Conservation (phyloP, 257 asterid genomes). For the Solanum medicagineum region DNA sequence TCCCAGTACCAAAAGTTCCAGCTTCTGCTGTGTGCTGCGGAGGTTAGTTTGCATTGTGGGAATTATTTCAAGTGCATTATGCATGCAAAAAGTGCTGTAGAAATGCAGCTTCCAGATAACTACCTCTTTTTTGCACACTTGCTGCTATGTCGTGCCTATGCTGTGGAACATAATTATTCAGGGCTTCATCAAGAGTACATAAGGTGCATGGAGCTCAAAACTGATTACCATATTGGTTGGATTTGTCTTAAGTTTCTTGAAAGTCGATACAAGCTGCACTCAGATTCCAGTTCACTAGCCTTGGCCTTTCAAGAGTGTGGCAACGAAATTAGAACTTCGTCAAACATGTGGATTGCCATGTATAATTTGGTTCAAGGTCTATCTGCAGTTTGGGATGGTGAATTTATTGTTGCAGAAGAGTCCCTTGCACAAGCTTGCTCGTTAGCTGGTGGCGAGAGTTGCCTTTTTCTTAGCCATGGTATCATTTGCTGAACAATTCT, state of each 20-base stretch:
- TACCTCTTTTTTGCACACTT: slow-evolving; percentile 74
- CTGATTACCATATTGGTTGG: slow-evolving; percentile 77
- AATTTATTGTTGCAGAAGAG: slow-evolving; percentile 65
- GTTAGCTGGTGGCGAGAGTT: slow-evolving; percentile 42
- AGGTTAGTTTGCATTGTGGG: slow-evolving; percentile 67
- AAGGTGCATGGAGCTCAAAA: slow-evolving; percentile 66
- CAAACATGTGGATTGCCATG: slow-evolving; percentile 64
- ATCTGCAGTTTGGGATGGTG: slow-evolving; percentile 46
- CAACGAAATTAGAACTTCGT: slow-evolving; percentile 41
- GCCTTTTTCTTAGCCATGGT: slow-evolving; percentile 81
- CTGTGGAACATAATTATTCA: slow-evolving; percentile 37
- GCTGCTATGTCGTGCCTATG: slow-evolving; percentile 75
- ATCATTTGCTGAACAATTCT: slow-evolving; percentile 9
- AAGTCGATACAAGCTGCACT: slow-evolving; percentile 45
- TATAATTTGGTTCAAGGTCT: slow-evolving; percentile 73
- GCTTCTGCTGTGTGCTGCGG: slow-evolving; percentile 82
- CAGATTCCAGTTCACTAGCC: slow-evolving; percentile 31
- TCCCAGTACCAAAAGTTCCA: slow-evolving; percentile 50
- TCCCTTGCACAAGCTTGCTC: slow-evolving; percentile 63
- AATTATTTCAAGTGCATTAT: slow-evolving; percentile 44
- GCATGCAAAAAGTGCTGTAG: slow-evolving; percentile 45
- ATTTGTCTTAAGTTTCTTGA: slow-evolving; percentile 64
- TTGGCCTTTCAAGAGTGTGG: slow-evolving; percentile 56
- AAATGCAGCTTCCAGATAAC: slow-evolving; percentile 37
- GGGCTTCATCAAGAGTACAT: slow-evolving; percentile 41